Conservation (phyloP, 2,329 filamentous ascomycete genomes). For the Truncatella angustata region DNA sequence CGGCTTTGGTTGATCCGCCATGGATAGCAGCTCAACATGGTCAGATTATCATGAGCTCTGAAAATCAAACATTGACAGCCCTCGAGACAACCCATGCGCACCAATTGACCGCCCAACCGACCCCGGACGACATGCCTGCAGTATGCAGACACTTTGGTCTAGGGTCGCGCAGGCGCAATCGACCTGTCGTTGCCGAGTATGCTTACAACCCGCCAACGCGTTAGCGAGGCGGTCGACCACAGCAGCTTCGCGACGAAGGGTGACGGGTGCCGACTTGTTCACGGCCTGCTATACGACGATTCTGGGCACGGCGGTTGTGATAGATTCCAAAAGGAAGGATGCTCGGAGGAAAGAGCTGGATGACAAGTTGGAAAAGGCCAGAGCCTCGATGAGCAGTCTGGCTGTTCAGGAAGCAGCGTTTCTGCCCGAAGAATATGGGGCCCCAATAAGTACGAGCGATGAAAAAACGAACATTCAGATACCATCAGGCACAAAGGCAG, state of each 20-base stretch:
- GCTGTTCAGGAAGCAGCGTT: conserved; percentile 29
- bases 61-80: neutral
- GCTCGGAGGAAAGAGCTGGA: conserved; percentile 60
- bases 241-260: conserved; percentile 46
- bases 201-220: conserved; percentile 48
- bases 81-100: conserved; percentile 2
- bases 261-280: conserved; percentile 52
- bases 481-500: neutral
- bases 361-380: conserved; percentile 54
- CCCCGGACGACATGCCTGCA: conserved; percentile 29
- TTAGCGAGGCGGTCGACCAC: conserved; percentile 51
- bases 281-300: conserved; percentile 68
- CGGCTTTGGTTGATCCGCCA: conserved; percentile 5
- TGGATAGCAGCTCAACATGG: neutral
- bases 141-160: conserved; percentile 69
- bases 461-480: neutral
- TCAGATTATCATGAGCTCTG: conserved; percentile 1
- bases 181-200: conserved; percentile 63
- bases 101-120: conserved; percentile 14
- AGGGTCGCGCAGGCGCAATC: conserved; percentile 59
- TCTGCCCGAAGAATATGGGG: neutral
- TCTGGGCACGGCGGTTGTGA: conserved; percentile 62
- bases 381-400: conserved; percentile 41
- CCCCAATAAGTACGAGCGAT: neutral
- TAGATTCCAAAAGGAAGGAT: conserved; percentile 60